Evolutionary conservation across 768 basidiomycete genomes (phyloP).

Genomic region (Russula olivacea): DNA sequence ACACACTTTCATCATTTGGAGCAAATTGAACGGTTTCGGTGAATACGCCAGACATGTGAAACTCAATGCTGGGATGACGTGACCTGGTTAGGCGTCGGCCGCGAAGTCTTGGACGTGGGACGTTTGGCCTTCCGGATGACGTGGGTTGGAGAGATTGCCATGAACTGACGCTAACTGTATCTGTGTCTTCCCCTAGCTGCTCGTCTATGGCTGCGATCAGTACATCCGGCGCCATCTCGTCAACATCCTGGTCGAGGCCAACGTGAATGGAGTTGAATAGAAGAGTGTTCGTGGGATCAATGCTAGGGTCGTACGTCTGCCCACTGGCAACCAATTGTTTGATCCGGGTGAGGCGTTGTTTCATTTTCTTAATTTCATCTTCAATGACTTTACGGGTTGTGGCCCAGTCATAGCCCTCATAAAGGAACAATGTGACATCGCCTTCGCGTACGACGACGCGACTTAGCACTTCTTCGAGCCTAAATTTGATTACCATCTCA

Average conservation of each 20-base stretch:
- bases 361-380: slow-evolving; percentile 82
- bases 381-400: slow-evolving; percentile 83
- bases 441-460: slow-evolving; percentile 53
- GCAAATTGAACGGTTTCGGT: slow-evolving; percentile 64
- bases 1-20: slow-evolving; percentile 51
- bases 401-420: slow-evolving; percentile 94
- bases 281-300: slow-evolving; percentile 64
- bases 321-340: slow-evolving; percentile 87
- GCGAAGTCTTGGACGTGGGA: slow-evolving; percentile 6
- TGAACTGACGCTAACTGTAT: slow-evolving; percentile 74
- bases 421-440: slow-evolving; percentile 64
- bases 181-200: slow-evolving; percentile 71
- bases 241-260: slow-evolving; percentile 74
- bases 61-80: slow-evolving; percentile 76
- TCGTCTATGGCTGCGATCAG: slow-evolving; percentile 91
- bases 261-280: slow-evolving; percentile 95
- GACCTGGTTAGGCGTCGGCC: slow-evolving; percentile 65
- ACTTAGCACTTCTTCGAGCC: slow-evolving; percentile 28
- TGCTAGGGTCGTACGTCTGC: slow-evolving; percentile 71
- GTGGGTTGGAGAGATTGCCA: slow-evolving; percentile 80
- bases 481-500: slow-evolving; percentile 4
- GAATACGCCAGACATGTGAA: slow-evolving; percentile 58
- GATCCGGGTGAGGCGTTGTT: slow-evolving; percentile 80
- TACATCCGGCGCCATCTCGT: slow-evolving; percentile 66
- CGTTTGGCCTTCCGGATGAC: slow-evolving; percentile 29